phyloP scores from a whole-genome alignment of 1,284 basidiomycete genomes.

The Cutaneotrichosporon arboriforme region DNA sequence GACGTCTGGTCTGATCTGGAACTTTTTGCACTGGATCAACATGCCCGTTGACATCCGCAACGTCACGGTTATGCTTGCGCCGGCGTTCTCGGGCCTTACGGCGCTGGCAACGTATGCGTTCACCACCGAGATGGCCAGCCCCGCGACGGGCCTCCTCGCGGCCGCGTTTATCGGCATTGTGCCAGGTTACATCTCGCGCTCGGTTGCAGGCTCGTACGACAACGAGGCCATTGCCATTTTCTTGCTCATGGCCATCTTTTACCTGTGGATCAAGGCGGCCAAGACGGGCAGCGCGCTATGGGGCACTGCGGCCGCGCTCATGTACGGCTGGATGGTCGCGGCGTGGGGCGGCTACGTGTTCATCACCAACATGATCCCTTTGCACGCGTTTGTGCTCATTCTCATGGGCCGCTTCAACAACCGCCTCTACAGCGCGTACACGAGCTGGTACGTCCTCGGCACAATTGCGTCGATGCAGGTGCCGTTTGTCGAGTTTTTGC shows the following conservation, averaged over 20 bases:
- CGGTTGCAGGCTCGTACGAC: conserved; percentile 98
- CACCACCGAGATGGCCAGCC: conserved; percentile 88
- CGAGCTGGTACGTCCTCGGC: conserved; percentile 95
- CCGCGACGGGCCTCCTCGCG: conserved; percentile 88
- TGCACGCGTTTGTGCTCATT: conserved; percentile 87
- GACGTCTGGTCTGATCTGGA: conserved; percentile 95
- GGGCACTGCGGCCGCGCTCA: conserved; percentile 83
- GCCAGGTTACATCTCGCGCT: conserved; percentile 94
- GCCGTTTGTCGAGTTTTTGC: conserved; percentile 98
- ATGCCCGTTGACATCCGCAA: conserved; percentile 97
- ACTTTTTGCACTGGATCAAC: conserved; percentile 76
- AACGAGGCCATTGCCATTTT: conserved; percentile 99
- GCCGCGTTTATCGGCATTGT: conserved; percentile 99
- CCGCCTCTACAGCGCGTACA: conserved; percentile 91
- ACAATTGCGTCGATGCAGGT: conserved; percentile 98
- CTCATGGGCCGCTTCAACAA: conserved; percentile 96
- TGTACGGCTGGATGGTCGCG: conserved; percentile 99
- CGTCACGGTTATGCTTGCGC: conserved; percentile 93
- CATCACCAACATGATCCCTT: conserved; percentile 99
- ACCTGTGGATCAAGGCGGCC: conserved; percentile 92
- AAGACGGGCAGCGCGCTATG: conserved; percentile 90
- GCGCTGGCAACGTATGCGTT: conserved; percentile 98
- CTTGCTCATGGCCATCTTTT: conserved; percentile 99
- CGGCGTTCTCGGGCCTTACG: conserved; percentile 92
- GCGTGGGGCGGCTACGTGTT: conserved; percentile 99